These are phyloP conservation scores for Saccharomycopsis synnaedendra DNA, from an alignment of 805 yeast species.

Conservation along the genomic window DNA sequence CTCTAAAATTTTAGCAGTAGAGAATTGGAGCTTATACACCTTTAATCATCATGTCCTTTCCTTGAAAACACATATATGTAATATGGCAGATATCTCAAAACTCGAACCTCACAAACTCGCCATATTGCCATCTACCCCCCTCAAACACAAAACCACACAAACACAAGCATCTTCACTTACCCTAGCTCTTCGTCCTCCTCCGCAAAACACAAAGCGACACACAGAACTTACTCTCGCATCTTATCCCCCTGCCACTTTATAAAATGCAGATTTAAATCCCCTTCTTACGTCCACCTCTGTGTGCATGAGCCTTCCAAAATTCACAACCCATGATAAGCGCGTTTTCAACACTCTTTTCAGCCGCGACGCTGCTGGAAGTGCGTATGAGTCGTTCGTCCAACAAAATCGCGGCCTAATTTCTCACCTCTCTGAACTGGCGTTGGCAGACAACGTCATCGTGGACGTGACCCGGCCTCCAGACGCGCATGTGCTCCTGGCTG, in stretches of 20 bases:
- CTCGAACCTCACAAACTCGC: too few relatives aligned
- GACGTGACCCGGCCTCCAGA: constrained; percentile 1
- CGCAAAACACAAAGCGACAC: too few relatives aligned
- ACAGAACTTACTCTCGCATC: too few relatives aligned
- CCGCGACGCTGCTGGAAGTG: constrained; percentile 2
- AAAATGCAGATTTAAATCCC: neutral
- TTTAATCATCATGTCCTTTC: too few relatives aligned
- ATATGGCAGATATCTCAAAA: too few relatives aligned
- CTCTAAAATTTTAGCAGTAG: too few relatives aligned
- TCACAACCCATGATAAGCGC: neutral
- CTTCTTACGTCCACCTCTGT: neutral
- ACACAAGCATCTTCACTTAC: too few relatives aligned
- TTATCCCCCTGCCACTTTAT: neutral
- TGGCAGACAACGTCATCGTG: constrained; percentile 2
- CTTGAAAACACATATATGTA: too few relatives aligned
- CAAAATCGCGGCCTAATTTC: neutral
- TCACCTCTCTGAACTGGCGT: neutral
- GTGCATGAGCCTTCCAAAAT: neutral
- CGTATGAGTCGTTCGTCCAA: neutral
- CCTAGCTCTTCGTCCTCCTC: too few relatives aligned
- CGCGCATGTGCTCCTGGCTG: neutral
- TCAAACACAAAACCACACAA: too few relatives aligned
- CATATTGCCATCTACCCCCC: too few relatives aligned
- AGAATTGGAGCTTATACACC: too few relatives aligned
- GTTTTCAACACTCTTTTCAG: constrained; percentile 1